Evolutionary conservation across 1,139 yeast species (phyloP), one percentile per base, ranked within the genome.

Genomic region (Ogataea hybrid): DNA sequence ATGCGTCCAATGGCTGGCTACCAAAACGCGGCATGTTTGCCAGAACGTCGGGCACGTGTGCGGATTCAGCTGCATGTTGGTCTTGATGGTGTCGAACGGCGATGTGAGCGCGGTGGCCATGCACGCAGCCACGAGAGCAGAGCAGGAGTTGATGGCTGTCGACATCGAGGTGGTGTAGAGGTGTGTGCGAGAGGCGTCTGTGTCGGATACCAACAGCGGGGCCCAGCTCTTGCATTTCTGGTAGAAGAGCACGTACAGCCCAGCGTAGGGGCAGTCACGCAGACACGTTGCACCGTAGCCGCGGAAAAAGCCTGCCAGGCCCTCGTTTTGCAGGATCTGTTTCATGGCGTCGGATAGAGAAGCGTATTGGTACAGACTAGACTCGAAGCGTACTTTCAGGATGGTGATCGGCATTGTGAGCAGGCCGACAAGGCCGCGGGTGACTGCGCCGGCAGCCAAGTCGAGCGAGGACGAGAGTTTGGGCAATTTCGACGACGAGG

Each of bases 351-450:
- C 82, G 23, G 62, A 54, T 56, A 92, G 62, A 11, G 95, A 79
- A 32, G 68, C 72, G 62, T 89, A 89, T 37, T 75, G 67, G 64
- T 86, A 90, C 44, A 83, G 54, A 41, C 84, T 84, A 6, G 89
- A 81, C 63, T 92, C 97, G 56, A 77, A 89, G 34, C 97, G 72
- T 9, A 95, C 94, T 59, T 92, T 92, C 35, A 92, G 67, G n/a
- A 92, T 81, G 0, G 98, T 92, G n/a, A 92, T 77, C 0, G 98
- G 98, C 98, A 92, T 92, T n/a, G 96, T 88, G 16, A 86, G 50
- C 50, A 84, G 74, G 1, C 98, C 98, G 5, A 89, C 96, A 2
- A 77, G 50, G 0, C 92, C 90, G 43, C 98, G 70, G 1, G 94
- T 84, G 2, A 81, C 57, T 35, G 87, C 87, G 3, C 98, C 98